Conservation (phyloP, 192 early-diverging fungal genomes). For the Linnemannia zychae region DNA sequence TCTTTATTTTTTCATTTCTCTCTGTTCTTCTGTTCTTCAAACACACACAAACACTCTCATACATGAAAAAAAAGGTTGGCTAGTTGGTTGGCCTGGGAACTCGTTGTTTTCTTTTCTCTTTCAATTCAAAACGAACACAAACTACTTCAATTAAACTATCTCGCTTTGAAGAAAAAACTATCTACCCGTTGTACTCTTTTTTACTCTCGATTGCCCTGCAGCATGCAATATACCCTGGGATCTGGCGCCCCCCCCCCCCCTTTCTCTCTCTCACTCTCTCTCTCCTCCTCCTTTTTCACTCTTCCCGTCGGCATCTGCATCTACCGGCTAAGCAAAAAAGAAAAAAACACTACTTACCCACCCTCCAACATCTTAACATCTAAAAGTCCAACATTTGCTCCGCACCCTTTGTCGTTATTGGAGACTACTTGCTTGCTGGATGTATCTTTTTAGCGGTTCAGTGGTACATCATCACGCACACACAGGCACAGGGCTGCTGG, state of each 20-base stretch:
- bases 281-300: neutral
- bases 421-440: neutral
- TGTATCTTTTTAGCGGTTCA: neutral
- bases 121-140: neutral
- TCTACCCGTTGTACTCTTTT: neutral
- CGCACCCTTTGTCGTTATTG: neutral
- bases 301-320: neutral
- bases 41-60: neutral
- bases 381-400: neutral
- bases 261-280: neutral
- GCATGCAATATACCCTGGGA: too few relatives aligned
- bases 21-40: too few relatives aligned
- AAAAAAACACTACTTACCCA: too few relatives aligned
- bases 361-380: too few relatives aligned
- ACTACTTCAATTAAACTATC: neutral
- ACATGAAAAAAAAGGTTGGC: neutral
- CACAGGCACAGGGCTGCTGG: neutral
- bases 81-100: conserved; percentile 11
- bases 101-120: neutral
- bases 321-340: too few relatives aligned
- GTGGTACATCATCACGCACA: neutral
- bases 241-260: neutral
- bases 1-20: conserved; percentile 7
- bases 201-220: too few relatives aligned
- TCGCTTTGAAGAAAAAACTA: too few relatives aligned